Evolutionary conservation across 2,329 filamentous ascomycete genomes (phyloP), one percentile per base, ranked within the genome.

Genomic region (Xylaria sp.): DNA sequence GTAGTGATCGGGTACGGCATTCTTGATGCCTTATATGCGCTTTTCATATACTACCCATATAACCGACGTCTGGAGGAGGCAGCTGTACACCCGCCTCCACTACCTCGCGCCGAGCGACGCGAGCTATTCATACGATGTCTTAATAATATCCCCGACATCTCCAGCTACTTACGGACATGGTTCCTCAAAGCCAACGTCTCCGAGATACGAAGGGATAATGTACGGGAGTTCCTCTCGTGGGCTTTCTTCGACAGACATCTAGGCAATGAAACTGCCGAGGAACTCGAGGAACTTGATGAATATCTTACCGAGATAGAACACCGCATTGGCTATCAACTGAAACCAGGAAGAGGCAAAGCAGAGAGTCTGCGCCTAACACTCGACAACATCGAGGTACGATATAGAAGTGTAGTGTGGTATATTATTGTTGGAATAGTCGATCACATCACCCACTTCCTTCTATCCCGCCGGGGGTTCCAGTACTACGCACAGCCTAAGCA

Each of bases 151-250:
- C 80, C 85, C 0, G 84, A 89, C 69, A 80, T 83, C 0, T 85
- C 87, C 63, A 78, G 78, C 26, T 93, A 91, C 74, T 71, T 93
- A 49, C 82, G 80, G 58, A 82, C 83, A 68, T 93, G 91, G 91
- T 92, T 92, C 71, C 81, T 89, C n/a, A 87, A 86, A 38, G 87
- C 89, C 1, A 81, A 85, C 10, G 66, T 82, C 1, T 77, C 81
- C 20, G 88, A 90, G 40, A 88, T 93, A 63, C 83, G 85, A 53
- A 81, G 86, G n/a, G 89, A 92, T n/a, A 92, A 93, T 73, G 79
- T 92, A 61, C 85, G 83, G 71, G 88, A 91, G 69, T 92, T 92
- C 72, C 77, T 91, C 26, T 81, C 86, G 9, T 93, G 91, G 91
- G 89, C 87, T 0, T 88, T 93, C 74, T 87, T 90, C 67, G 88